Base-by-base conservation (phyloP, 1,284 basidiomycete genomes). In the Irpex sp. region DNA sequence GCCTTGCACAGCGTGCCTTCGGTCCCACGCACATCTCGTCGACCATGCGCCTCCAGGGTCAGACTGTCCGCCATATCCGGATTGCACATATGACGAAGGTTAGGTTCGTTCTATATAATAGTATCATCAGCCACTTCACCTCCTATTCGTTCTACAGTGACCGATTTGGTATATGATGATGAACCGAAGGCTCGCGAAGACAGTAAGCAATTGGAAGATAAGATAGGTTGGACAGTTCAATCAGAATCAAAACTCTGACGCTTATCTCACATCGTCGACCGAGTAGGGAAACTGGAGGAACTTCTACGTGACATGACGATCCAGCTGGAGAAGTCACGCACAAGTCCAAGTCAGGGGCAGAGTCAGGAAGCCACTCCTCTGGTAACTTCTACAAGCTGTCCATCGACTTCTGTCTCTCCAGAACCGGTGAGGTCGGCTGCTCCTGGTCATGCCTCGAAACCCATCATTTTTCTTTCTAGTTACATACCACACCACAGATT, bases 1-100 rank as follows among this genome's bases (percentile, higher is more conserved):
- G 38, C 75, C 75, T 0, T 77, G 75, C 58, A 65, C 74, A 17
- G 75, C 75, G 0, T 77, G 75, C 52, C 67, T 71, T 13, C 67
- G 75, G 13, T 74, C 75, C 4, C 75, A 76, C 63, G 70, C 68
- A 7, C 74, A 76, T 59, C 67, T 72, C 0, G 64, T 71, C 21
- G 65, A 69, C n/a, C 74, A 74, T 60, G 67, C 74, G 2, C 68
- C 68, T 1, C 51, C 68, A 13, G 69, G 70, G 5, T 57, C 65
- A 31, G 63, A 62, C 4, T 38, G 68, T 3, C 72, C 73, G 1
- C 65, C 70, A 7, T 64, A 62, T 34, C 73, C 72, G 4, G 71
- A 71, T 17, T 75, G 74, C 62, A 73, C 73, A 2, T 75, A 70
- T 58, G 74, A 75, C 62, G 73, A 75, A 61, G 66, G 72, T 69